Conservation (phyloP, 192 early-diverging fungal species). For the Coemansia sp. region DNA sequence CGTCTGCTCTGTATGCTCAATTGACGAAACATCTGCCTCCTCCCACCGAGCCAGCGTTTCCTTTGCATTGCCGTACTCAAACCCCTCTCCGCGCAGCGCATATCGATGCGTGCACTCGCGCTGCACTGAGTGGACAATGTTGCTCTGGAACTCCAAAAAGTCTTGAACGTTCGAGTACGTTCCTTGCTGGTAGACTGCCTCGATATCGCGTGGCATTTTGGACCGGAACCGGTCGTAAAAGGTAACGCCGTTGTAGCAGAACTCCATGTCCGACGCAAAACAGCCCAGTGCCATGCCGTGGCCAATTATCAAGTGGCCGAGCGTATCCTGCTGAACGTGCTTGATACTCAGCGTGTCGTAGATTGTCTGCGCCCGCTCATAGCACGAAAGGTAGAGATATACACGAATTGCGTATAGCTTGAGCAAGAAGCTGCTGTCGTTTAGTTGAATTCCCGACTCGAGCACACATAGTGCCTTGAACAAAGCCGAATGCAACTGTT, state of each 20-base stretch:
- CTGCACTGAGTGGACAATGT: constrained; percentile 75
- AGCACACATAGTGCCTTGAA: constrained; percentile 62
- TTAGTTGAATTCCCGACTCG: constrained; percentile 72
- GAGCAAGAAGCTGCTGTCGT: constrained; percentile 81
- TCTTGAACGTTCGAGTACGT: constrained; percentile 91
- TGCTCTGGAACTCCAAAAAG: constrained; percentile 77
- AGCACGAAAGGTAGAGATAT: constrained; percentile 67
- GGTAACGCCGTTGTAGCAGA: constrained; percentile 62
- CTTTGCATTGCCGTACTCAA: constrained; percentile 53
- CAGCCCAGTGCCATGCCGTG: constrained; percentile 38
- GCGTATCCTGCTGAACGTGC: constrained; percentile 82
- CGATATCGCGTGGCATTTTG: constrained; percentile 86
- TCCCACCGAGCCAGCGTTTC: constrained; percentile 59
- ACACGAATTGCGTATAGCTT: constrained; percentile 84
- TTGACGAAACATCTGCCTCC: constrained; percentile 56
- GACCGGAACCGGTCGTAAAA: constrained; percentile 78
- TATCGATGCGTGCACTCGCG: constrained; percentile 66
- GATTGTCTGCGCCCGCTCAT: constrained; percentile 60
- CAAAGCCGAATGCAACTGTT: constrained; percentile 20
- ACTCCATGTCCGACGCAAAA: constrained; percentile 46
- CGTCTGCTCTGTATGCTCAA: constrained; percentile 59
- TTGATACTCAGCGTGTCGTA: constrained; percentile 82
- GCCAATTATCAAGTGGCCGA: constrained; percentile 59
- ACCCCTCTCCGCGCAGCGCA: constrained; percentile 63
- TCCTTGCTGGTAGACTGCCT: constrained; percentile 77